Evolutionary conservation across 225 moss, liverwort and hornwort genomes (phyloP), one percentile per base, ranked within the genome.

Genomic region (Lunularia cruciata): DNA sequence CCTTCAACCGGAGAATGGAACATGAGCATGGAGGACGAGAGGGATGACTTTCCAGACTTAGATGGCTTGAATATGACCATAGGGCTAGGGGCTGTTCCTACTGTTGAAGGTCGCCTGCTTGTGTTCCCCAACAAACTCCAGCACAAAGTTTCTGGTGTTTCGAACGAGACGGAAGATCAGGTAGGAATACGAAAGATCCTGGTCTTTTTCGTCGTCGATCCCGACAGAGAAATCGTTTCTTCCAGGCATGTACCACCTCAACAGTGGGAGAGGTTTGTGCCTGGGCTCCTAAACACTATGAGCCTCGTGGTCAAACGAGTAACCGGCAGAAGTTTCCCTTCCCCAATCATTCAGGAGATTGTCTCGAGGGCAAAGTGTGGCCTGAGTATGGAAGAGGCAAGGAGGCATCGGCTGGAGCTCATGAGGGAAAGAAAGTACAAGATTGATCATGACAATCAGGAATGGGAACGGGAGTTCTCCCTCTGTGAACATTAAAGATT

Each of bases 131-230:
- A 72, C 27, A 35, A 53, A 12, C 35, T 72, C 42, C 77, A 72
- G 60, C 72, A 77, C 39, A 72, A 77, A 37, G 72, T 77, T 18
- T 72, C 60, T 5, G 35, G 60, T 23, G 12, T 77, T 8, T 27
- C 23, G 36, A 77, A 72, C 60, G 42, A 52, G 0, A 67, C 66
- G 5, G 25, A 60, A 22, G 52, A 77, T 43, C 42, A 72, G 46
- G 72, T 67, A 34, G 72, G 67, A 16, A 45, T 16, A 12, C 72
- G 72, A 30, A 77, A 77, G 57, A 72, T 68, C 37, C 42, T 77
- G 30, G 77, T 77, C 6, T 72, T 77, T 26, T 77, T 72, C 57
- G n/a, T 72, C 58, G 77, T 77, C 43, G 52, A 77, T 60, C 72
- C 72, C 0, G 43, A 67, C 6, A 14, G 20, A 0, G 72, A 67